Evolutionary conservation across 768 basidiomycete genomes (phyloP).

Genomic region (Pisolithus albus): DNA sequence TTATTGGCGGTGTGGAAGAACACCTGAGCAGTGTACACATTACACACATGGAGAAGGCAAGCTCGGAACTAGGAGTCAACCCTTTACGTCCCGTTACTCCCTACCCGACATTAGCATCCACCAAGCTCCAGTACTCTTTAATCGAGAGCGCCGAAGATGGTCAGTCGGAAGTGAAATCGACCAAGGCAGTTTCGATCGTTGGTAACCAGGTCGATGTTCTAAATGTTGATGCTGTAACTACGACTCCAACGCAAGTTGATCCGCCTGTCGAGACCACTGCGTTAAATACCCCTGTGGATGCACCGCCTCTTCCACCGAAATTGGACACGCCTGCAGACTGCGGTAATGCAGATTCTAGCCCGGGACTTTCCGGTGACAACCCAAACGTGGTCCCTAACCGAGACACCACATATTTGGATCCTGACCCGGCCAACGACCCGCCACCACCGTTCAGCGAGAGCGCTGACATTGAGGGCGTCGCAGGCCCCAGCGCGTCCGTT

Average conservation of each 20-base stretch:
- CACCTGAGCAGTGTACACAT: constrained; percentile 13
- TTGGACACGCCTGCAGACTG: background rate
- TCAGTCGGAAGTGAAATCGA: constrained; percentile 3
- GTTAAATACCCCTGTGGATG: constrained; percentile 7
- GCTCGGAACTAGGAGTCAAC: constrained; percentile 20
- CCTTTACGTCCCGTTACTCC: constrained; percentile 4
- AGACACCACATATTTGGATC: constrained; percentile 1
- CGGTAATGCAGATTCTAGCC: constrained; percentile 9
- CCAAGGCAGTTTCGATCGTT: background rate
- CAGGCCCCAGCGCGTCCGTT: constrained; percentile 7
- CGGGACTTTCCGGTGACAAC: background rate
- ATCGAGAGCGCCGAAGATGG: background rate
- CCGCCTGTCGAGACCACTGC: constrained; percentile 7
- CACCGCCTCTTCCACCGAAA: constrained; percentile 4
- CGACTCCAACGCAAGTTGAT: constrained; percentile 22
- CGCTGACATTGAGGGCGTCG: constrained; percentile 1
- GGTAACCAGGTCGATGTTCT: constrained; percentile 8
- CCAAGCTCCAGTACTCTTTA: constrained; percentile 3
- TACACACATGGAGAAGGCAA: constrained; percentile 12
- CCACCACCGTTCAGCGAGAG: constrained; percentile 25
- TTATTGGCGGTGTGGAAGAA: constrained; percentile 21
- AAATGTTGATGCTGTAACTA: constrained; percentile 5
- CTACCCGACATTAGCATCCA: background rate
- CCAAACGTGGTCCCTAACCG: background rate
- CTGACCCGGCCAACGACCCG: constrained; percentile 11